Conservation (phyloP, 306 rosid species). For the Herpetospermum pedunculosum region DNA sequence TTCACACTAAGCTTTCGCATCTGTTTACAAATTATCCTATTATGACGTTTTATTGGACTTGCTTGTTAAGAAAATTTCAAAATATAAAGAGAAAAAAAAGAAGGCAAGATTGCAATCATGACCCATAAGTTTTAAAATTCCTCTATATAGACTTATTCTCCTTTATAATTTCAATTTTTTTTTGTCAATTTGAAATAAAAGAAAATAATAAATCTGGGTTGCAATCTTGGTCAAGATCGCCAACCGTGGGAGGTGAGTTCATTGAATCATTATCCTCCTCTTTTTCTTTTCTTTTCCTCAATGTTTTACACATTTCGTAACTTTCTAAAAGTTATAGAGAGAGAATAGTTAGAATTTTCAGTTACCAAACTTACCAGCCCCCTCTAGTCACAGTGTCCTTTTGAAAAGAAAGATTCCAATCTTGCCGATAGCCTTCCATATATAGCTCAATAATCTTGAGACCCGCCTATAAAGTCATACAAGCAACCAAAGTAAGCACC, state of each 20-base stretch:
- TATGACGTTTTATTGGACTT: too few relatives aligned
- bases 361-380: slow-evolving; percentile 95
- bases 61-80: too few relatives aligned
- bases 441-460: slow-evolving; percentile 65
- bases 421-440: slow-evolving; percentile 92
- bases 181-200: too few relatives aligned
- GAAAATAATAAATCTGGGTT: too few relatives aligned
- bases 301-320: not conserved
- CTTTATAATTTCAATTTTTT: too few relatives aligned
- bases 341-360: not conserved
- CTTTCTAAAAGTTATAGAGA: not conserved
- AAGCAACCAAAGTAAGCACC: slow-evolving; percentile 15
- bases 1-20: too few relatives aligned
- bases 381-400: slow-evolving; percentile 63
- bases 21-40: too few relatives aligned
- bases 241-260: not conserved
- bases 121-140: too few relatives aligned
- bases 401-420: slow-evolving; percentile 86
- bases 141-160: too few relatives aligned
- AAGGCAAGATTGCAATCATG: too few relatives aligned
- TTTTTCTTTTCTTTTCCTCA: not conserved
- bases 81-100: too few relatives aligned
- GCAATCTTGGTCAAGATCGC: too few relatives aligned
- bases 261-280: not conserved
- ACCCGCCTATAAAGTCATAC: slow-evolving; percentile 49